Conservation (phyloP, 208 protist species). For the Jaenimonas drosophilae region DNA sequence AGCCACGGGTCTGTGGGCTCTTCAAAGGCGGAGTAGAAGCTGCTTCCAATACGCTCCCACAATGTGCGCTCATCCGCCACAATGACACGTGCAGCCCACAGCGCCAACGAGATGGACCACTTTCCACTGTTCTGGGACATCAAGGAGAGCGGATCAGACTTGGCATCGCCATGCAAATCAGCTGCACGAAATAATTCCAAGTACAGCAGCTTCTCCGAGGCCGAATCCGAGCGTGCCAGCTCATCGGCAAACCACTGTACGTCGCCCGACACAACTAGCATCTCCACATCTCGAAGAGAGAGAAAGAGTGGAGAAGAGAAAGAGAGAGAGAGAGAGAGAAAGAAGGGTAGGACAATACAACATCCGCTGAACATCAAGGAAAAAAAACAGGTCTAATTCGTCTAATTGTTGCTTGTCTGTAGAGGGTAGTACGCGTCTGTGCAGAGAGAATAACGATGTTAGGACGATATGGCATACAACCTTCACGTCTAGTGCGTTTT, state of each 20-base stretch:
- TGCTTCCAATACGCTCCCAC: slow-evolving; percentile 49
- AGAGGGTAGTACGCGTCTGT: not conserved
- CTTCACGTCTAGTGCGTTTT: not conserved
- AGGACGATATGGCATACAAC: not conserved
- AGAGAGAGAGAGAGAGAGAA: slow-evolving; percentile 2
- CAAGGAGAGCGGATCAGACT: too few relatives aligned
- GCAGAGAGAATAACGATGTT: too few relatives aligned
- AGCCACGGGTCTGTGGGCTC: slow-evolving; percentile 52
- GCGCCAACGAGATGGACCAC: slow-evolving; percentile 9
- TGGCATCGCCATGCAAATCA: not conserved
- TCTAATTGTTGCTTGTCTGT: slow-evolving; percentile 3
- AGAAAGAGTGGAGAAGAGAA: slow-evolving; percentile 4
- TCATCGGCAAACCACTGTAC: not conserved
- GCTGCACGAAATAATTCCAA: not conserved
- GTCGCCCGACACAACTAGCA: not conserved
- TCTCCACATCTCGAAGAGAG: not conserved
- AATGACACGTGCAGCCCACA: slow-evolving; percentile 43
- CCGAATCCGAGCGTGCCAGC: not conserved
- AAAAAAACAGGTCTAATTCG: too few relatives aligned
- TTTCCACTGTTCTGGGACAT: not conserved
- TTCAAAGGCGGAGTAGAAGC: slow-evolving; percentile 20
- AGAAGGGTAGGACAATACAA: not conserved
- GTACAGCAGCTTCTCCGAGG: not conserved
- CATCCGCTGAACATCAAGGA: not conserved
- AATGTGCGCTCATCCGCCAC: slow-evolving; percentile 52